Evolutionary conservation across 352 stramenopile genomes (phyloP).

Genomic region (Pythium aquatile): DNA sequence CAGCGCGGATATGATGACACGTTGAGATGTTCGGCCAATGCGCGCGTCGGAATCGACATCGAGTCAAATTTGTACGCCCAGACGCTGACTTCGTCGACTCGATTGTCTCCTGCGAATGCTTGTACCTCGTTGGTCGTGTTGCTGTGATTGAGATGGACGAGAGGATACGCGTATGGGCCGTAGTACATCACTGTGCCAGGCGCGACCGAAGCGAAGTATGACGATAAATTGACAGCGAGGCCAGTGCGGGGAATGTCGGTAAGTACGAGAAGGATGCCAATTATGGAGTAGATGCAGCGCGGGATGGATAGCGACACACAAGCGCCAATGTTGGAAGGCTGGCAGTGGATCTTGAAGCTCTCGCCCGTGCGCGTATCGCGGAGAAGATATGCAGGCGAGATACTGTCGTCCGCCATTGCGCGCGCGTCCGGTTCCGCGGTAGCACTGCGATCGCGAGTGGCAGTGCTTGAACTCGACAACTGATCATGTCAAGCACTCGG

Average conservation of each 20-base stretch:
- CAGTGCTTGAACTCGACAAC: too few species aligned
- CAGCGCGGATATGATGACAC: constrained; percentile 27
- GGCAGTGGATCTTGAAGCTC: neutral
- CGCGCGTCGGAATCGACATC: constrained; percentile 19
- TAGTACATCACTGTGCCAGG: constrained; percentile 36
- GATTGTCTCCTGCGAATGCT: neutral
- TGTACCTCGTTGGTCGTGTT: neutral
- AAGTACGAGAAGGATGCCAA: constrained; percentile 5
- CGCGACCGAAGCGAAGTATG: constrained; percentile 30
- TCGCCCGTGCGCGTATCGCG: neutral
- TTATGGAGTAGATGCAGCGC: constrained; percentile 4
- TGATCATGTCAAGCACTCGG: too few species aligned
- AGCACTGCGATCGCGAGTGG: too few species aligned
- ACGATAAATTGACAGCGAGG: constrained; percentile 30
- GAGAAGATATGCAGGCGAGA: neutral
- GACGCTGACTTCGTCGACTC: neutral
- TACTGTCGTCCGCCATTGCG: neutral
- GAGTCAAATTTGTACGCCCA: constrained; percentile 29
- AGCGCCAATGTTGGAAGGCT: constrained; percentile 10
- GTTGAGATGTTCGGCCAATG: constrained; percentile 12
- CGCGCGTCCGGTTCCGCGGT: too few species aligned
- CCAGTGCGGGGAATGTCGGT: constrained; percentile 34
- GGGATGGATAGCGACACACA: constrained; percentile 5
- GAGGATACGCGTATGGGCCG: constrained; percentile 45
- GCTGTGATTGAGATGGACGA: constrained; percentile 31